Conservation (phyloP, 2,329 filamentous ascomycete species). For the Diplodia corticola region DNA sequence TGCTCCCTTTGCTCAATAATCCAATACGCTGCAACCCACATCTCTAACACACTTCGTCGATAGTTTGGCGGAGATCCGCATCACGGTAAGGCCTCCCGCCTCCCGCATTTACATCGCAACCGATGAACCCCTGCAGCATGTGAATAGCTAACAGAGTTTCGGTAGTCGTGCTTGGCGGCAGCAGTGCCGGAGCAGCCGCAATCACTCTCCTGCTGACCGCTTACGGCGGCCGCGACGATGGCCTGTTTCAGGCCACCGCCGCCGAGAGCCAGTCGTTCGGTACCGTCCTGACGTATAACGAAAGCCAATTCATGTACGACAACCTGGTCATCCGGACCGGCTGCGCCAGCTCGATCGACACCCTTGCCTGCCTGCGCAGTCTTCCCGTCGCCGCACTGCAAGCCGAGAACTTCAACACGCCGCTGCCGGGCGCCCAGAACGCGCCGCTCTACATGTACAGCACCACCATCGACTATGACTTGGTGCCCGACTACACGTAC, state of each 20-base stretch:
- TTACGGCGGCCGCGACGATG: slow-evolving; percentile 49
- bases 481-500: slow-evolving; percentile 54
- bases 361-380: slow-evolving; percentile 52
- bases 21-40: background rate
- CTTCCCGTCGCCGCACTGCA: slow-evolving; percentile 49
- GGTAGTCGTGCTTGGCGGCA: slow-evolving; percentile 64
- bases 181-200: slow-evolving; percentile 62
- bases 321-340: slow-evolving; percentile 51
- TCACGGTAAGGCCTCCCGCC: slow-evolving; percentile 41
- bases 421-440: slow-evolving; percentile 46
- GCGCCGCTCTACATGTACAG: slow-evolving; percentile 54
- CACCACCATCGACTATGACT: slow-evolving; percentile 52
- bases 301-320: slow-evolving; percentile 56
- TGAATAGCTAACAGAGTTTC: background rate
- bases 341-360: slow-evolving; percentile 44
- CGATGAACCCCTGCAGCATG: background rate
- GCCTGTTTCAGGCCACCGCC: slow-evolving; percentile 55
- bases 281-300: slow-evolving; percentile 48
- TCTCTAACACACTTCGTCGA: background rate
- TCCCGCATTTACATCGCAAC: too few relatives aligned
- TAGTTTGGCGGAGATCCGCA: slow-evolving; percentile 68
- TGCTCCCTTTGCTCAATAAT: background rate
- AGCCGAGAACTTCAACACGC: slow-evolving; percentile 46
- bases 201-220: slow-evolving; percentile 38
- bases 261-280: slow-evolving; percentile 57